A percentile compares a stretch with the other conserved stretches of the same genome.
Evolutionary conservation across 495 filamentous ascomycete species (phyloP).

Genomic region (Xylaria nigripes): DNA sequence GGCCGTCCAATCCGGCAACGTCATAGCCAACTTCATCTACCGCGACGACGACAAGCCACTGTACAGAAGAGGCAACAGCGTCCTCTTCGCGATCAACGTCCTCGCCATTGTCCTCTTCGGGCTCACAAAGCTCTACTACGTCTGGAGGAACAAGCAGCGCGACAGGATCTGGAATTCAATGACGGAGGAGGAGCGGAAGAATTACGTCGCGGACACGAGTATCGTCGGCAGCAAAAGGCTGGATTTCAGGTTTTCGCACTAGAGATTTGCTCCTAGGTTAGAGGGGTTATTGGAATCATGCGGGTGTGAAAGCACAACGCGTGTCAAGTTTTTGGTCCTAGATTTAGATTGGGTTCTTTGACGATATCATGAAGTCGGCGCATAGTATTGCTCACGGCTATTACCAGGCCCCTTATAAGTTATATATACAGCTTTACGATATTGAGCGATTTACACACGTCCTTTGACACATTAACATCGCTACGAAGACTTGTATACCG

Average conservation of each 20-base stretch:
- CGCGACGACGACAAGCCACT: conserved; percentile 51
- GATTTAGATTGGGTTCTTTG: no score
- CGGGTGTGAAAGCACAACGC: no score
- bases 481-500: not conserved
- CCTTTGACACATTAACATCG: not conserved
- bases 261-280: not conserved
- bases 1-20: conserved; percentile 55
- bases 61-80: conserved; percentile 58
- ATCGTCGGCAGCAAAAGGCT: conserved; percentile 34
- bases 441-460: no score
- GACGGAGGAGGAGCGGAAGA: conserved; percentile 28
- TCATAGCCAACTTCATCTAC: conserved; percentile 47
- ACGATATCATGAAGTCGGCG: not conserved
- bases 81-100: conserved; percentile 47
- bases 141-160: conserved; percentile 35
- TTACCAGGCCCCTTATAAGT: no score
- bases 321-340: no score
- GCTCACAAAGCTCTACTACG: conserved; percentile 38
- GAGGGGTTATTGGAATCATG: no score
- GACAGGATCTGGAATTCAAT: conserved; percentile 33
- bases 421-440: no score
- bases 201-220: conserved; percentile 32
- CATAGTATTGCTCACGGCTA: no score
- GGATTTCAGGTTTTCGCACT: conserved; percentile 41
- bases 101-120: conserved; percentile 27